Evolutionary conservation across 2,329 filamentous ascomycete species (phyloP), one percentile per base, ranked within the genome.

Genomic region (Magnaporthales sp.): DNA sequence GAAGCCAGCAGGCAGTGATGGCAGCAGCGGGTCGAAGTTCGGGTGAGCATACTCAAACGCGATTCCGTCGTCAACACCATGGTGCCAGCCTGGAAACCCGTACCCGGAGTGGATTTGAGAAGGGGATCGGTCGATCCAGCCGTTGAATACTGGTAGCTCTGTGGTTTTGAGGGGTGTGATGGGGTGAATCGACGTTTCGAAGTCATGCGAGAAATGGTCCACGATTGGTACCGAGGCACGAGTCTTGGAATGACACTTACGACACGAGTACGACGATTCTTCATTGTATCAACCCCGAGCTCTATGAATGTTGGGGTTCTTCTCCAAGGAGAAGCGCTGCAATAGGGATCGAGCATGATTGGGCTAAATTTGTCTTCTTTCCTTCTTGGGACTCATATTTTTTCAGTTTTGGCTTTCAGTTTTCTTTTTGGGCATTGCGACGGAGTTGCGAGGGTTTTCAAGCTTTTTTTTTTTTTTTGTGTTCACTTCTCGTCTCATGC

Each of bases 371-470:
- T n/a, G 38, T 46, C 15, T 46, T 46, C n/a, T n/a, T 46, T 46
- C n/a, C 15, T 46, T 38, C 32, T 38, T 38, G 38, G 38, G 4
- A 46, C 32, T 7, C 2, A 6, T n/a, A 5, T 24, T 26, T 60
- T 19, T 60, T 60, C 11, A 19, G 24, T 60, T 11, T 60, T 60
- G 9, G 15, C 15, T 60, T 60, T 29, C 22, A 27, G 26, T 60
- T 27, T 60, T 58, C 24, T 26, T n/a, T 60, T 60, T 60, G 26
- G 26, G 61, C 61, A 63, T 63, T n/a, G 61, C 61, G 61, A 31
- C 22, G 61, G 61, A 31, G 61, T 63, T 38, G 10, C 29, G 56
- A 58, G 15, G 30, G 26, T 26, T 62, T 62, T 61, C 56, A 61
- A 26, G 26, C n/a, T 62, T 62, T 62, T 22, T 63, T 32, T 7